Evolutionary conservation across 495 filamentous ascomycete species (phyloP).

Genomic region (Penicillium fimorum): DNA sequence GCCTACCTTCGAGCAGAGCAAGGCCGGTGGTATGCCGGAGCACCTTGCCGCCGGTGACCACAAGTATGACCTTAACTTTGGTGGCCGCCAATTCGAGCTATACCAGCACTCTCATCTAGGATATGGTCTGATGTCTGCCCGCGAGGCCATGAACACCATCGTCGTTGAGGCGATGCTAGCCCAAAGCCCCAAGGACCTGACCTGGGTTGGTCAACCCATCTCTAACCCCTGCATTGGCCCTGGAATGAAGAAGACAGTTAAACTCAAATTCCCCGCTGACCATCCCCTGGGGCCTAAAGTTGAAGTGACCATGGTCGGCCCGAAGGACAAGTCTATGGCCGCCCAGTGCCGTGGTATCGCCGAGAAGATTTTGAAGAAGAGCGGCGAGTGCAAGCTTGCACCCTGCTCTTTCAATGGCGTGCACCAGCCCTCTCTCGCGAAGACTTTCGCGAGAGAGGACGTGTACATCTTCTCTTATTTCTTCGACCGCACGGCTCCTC

Average conservation of each 20-base stretch:
- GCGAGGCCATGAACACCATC: conserved; percentile 74
- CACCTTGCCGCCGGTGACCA: conserved; percentile 86
- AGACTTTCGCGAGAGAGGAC: conserved; percentile 90
- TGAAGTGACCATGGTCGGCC: conserved; percentile 87
- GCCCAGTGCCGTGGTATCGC: conserved; percentile 86
- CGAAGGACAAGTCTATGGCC: conserved; percentile 61
- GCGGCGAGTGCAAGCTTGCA: conserved; percentile 72
- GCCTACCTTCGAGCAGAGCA: conserved; percentile 79
- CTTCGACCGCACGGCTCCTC: conserved; percentile 83
- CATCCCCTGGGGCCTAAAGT: conserved; percentile 60
- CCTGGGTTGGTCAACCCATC: conserved; percentile 63
- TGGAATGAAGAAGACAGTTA: conserved; percentile 67
- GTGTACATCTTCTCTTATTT: conserved; percentile 98
- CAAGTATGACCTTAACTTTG: conserved; percentile 90
- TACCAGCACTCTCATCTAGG: conserved; percentile 99
- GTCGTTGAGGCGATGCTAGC: conserved; percentile 64
- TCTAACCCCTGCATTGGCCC: conserved; percentile 86
- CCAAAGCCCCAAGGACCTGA: conserved; percentile 43
- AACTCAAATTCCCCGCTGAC: conserved; percentile 59
- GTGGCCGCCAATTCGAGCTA: conserved; percentile 85
- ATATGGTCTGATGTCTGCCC: conserved; percentile 93
- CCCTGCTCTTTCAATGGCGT: conserved; percentile 98
- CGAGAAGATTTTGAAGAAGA: conserved; percentile 88
- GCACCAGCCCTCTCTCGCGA: conserved; percentile 86
- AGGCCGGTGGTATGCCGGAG: conserved; percentile 81